phyloP scores from a whole-genome alignment of 768 basidiomycete genomes.

The Cystobasidium tubakii region DNA sequence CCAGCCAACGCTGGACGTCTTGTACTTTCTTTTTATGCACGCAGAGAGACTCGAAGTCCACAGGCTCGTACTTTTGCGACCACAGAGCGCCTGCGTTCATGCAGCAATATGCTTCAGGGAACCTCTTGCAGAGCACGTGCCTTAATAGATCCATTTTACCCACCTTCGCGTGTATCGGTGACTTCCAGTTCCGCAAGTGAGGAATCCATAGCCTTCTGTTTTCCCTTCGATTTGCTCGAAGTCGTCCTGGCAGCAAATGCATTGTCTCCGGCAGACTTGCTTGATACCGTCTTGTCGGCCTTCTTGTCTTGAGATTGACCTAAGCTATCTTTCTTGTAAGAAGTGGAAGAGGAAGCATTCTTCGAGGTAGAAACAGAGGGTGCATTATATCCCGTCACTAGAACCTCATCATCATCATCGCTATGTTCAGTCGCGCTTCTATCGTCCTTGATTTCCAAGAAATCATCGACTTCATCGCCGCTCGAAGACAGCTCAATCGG shows the following conservation, averaged over 20 bases:
- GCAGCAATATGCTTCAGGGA: too few species aligned
- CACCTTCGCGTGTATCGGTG: constrained; percentile 21
- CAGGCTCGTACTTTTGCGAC: constrained; percentile 34
- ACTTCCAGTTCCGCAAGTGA: constrained; percentile 17
- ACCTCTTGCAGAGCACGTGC: background rate
- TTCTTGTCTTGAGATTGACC: background rate
- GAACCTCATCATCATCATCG: constrained; percentile 12
- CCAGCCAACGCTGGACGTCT: constrained; percentile 47
- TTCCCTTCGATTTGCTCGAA: constrained; percentile 11
- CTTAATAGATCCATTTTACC: background rate
- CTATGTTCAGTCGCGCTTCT: background rate
- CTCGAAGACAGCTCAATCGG: constrained; percentile 29
- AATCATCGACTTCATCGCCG: constrained; percentile 6
- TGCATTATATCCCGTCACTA: constrained; percentile 9
- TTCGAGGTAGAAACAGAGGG: background rate
- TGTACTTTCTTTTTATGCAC: constrained; percentile 49
- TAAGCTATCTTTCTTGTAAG: background rate
- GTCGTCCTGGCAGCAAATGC: background rate
- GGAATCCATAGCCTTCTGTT: constrained; percentile 15
- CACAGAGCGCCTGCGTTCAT: constrained; percentile 15
- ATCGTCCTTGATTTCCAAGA: background rate
- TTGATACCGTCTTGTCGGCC: background rate
- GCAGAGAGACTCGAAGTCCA: constrained; percentile 40
- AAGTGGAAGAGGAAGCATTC: background rate
- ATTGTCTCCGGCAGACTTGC: background rate